phyloP scores from a whole-genome alignment of 1,284 basidiomycete species.

The Cryptococcus hybrid region DNA sequence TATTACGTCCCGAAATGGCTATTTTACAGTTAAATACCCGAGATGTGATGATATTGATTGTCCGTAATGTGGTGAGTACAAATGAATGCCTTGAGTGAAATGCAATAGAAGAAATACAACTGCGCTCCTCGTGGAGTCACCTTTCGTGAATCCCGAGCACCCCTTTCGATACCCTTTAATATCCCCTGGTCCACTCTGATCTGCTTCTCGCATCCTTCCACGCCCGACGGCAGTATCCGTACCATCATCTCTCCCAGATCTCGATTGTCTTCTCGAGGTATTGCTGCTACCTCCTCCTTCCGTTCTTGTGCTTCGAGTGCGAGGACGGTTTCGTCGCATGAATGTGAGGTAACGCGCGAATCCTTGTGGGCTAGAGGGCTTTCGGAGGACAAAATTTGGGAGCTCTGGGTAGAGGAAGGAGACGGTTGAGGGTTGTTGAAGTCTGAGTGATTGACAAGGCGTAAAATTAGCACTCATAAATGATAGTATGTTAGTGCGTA shows the following conservation, averaged over 20 bases:
- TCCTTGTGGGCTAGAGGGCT: constrained; percentile 14
- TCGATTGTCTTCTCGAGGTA: not conserved
- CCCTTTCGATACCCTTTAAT: constrained; percentile 8
- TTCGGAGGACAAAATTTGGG: not conserved
- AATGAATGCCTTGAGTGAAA: too few relatives aligned
- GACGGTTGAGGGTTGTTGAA: constrained; percentile 37
- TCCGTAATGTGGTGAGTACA: too few relatives aligned
- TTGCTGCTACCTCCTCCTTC: not conserved
- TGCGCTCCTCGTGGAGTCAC: too few relatives aligned
- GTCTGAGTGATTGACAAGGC: constrained; percentile 23
- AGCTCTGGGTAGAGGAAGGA: constrained; percentile 2
- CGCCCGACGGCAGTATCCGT: constrained; percentile 15
- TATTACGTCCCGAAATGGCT: too few relatives aligned
- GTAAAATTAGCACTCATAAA: not conserved
- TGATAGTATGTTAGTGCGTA: constrained; percentile 42
- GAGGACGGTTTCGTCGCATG: constrained; percentile 35
- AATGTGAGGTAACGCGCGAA: constrained; percentile 46
- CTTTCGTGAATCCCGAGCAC: too few relatives aligned
- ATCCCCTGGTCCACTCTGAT: constrained; percentile 40
- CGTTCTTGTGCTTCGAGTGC: constrained; percentile 1
- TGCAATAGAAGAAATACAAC: too few relatives aligned
- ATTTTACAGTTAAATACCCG: too few relatives aligned
- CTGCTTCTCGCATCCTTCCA: constrained; percentile 35
- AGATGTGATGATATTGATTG: too few relatives aligned
- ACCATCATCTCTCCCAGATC: not conserved